Evolutionary conservation across 2,329 filamentous ascomycete species (phyloP).

Genomic region (Fusarium musae): DNA sequence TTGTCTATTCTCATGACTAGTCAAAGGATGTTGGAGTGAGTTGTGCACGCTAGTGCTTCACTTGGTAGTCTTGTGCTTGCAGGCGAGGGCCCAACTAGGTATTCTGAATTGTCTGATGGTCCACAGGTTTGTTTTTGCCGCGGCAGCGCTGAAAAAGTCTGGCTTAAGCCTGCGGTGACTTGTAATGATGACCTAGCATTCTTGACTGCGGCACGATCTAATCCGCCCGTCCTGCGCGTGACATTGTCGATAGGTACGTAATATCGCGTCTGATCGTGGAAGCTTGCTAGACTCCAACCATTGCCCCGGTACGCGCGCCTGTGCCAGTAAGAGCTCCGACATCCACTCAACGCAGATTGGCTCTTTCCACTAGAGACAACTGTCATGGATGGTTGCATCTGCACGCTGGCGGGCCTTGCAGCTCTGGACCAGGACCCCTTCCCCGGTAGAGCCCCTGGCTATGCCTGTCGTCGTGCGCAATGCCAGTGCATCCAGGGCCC

Average conservation of each 20-base stretch:
- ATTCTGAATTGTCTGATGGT: not conserved
- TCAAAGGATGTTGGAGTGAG: not conserved
- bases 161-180: not conserved
- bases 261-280: conserved; percentile 39
- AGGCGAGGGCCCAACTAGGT: not conserved
- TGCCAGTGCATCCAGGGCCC: conserved; percentile 13
- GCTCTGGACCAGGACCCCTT: conserved; percentile 34
- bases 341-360: conserved; percentile 39
- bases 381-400: conserved; percentile 42
- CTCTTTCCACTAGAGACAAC: conserved; percentile 35
- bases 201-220: conserved; percentile 27
- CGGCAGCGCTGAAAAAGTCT: conserved; percentile 38
- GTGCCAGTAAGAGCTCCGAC: conserved; percentile 38
- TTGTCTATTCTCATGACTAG: not conserved
- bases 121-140: conserved; percentile 18
- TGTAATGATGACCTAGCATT: conserved; percentile 5
- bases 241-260: conserved; percentile 38
- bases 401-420: conserved; percentile 43
- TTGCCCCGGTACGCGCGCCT: conserved; percentile 42
- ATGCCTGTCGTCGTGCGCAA: conserved; percentile 32
- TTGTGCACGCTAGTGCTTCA: not conserved
- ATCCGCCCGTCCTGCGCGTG: conserved; percentile 31
- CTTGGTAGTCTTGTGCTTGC: not conserved
- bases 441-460: conserved; percentile 37
- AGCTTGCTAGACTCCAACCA: conserved; percentile 39